A percentile compares a stretch with the other conserved stretches of the same genome.
Conservation (phyloP, 179 eudicot species). For the Patellifolia procumbens region DNA sequence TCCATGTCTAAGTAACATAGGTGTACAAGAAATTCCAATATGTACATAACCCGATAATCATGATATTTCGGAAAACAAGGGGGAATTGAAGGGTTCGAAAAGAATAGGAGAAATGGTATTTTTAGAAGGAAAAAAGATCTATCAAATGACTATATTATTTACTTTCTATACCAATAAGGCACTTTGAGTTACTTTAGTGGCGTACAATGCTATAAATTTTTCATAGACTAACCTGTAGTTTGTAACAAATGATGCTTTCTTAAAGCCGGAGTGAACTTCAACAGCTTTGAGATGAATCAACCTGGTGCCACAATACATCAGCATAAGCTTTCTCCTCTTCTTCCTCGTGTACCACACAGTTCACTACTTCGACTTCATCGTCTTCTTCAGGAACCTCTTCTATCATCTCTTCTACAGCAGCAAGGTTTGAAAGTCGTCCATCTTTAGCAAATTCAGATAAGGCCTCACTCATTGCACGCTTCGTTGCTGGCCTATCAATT, state of each 20-base stretch:
- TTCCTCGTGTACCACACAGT: slow-evolving; percentile 40
- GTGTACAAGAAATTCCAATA: too few relatives aligned
- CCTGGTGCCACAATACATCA: slow-evolving; percentile 79
- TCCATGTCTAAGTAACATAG: too few relatives aligned
- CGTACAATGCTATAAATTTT: not conserved
- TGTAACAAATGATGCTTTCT: not conserved
- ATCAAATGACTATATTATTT: too few relatives aligned
- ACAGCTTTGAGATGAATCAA: slow-evolving; percentile 45
- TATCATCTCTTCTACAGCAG: slow-evolving; percentile 31
- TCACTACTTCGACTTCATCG: slow-evolving; percentile 47
- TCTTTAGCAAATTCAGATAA: slow-evolving; percentile 42
- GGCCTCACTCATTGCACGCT: slow-evolving; percentile 77
- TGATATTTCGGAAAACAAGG: too few relatives aligned
- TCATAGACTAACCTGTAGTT: not conserved
- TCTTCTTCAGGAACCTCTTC: slow-evolving; percentile 73
- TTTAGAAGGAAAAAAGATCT: too few relatives aligned
- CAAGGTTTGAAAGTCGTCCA: slow-evolving; percentile 27
- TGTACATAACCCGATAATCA: too few relatives aligned
- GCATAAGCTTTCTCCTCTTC: slow-evolving; percentile 90
- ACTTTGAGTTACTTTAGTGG: not conserved
- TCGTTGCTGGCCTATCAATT: slow-evolving; percentile 76
- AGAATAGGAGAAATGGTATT: too few relatives aligned
- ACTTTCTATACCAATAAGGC: not conserved
- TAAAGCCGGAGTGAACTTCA: slow-evolving; percentile 2
- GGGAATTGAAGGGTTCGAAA: too few relatives aligned